phyloP scores from a whole-genome alignment of 2,329 filamentous ascomycete genomes.

The Raffaelea albimanens region DNA sequence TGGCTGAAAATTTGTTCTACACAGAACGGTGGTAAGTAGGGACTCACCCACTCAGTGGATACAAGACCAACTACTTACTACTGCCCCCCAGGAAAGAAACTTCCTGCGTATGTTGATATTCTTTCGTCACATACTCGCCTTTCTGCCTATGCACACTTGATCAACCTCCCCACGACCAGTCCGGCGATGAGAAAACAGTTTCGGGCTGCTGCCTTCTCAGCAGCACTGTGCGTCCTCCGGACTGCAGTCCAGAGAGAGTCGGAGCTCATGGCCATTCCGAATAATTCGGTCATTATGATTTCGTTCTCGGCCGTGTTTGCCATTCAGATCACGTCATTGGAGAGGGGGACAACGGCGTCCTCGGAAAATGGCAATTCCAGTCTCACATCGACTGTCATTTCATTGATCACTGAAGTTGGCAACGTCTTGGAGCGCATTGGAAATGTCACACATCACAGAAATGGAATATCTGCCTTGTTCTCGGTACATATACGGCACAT shows the following conservation, averaged over 20 bases:
- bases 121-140: neutral
- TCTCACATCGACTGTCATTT: neutral
- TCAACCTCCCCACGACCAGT: neutral
- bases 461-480: neutral
- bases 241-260: neutral
- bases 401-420: neutral
- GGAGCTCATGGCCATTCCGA: neutral
- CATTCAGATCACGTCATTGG: neutral
- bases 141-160: neutral
- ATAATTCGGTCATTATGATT: neutral
- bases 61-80: neutral
- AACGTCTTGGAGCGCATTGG: neutral
- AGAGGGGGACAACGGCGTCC: neutral
- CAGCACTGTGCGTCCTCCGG: neutral
- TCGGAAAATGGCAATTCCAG: neutral
- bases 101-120: neutral
- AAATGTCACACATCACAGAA: neutral
- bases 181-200: neutral
- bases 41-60: no score
- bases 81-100: neutral
- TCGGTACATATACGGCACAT: neutral
- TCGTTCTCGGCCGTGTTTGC: neutral
- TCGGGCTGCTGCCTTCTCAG: neutral
- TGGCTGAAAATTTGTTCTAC: neutral
- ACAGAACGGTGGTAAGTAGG: no score